Conservation (phyloP, 2,329 filamentous ascomycete species). For the Epichloe elymi region DNA sequence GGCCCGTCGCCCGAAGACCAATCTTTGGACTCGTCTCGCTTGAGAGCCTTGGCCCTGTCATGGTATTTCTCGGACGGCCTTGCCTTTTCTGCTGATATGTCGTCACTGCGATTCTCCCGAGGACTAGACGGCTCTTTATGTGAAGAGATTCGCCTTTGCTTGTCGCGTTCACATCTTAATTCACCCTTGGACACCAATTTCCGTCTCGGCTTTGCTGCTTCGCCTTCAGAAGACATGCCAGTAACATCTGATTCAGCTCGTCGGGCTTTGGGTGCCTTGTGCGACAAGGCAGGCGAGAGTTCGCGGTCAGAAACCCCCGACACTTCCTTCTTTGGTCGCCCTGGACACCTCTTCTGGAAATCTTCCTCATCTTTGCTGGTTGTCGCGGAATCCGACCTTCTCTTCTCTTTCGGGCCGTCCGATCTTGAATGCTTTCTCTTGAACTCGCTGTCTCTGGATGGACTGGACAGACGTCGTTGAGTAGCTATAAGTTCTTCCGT, state of each 20-base stretch:
- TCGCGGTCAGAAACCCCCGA: conserved; percentile 41
- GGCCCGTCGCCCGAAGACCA: conserved; percentile 36
- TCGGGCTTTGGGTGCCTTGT: conserved; percentile 38
- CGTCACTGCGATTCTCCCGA: conserved; percentile 35
- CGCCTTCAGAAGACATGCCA: conserved; percentile 41
- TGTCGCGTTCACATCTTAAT: conserved; percentile 44
- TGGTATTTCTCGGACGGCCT: conserved; percentile 41
- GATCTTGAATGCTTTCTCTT: conserved; percentile 31
- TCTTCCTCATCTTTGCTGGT: conserved; percentile 33
- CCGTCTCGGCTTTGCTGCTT: conserved; percentile 43
- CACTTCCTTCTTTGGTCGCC: conserved; percentile 42
- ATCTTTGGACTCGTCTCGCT: conserved; percentile 48
- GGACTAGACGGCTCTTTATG: conserved; percentile 41
- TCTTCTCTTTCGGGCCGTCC: conserved; percentile 36
- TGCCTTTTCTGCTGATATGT: conserved; percentile 33
- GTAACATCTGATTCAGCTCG: conserved; percentile 41
- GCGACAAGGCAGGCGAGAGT: conserved; percentile 31
- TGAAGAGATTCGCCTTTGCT: conserved; percentile 35
- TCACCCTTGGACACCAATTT: conserved; percentile 53
- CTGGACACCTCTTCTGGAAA: conserved; percentile 36
- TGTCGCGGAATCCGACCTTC: conserved; percentile 28
- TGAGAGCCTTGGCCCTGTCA: conserved; percentile 46
- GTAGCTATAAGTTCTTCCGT: conserved; percentile 30
- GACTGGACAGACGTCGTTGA: conserved; percentile 37
- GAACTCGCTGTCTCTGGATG: conserved; percentile 29